Percentiles rank a stretch among this genome's conserved stretches.
Evolutionary conservation across 2,329 filamentous ascomycete genomes (phyloP).

Genomic region (Tolypocladium pustulatum): DNA sequence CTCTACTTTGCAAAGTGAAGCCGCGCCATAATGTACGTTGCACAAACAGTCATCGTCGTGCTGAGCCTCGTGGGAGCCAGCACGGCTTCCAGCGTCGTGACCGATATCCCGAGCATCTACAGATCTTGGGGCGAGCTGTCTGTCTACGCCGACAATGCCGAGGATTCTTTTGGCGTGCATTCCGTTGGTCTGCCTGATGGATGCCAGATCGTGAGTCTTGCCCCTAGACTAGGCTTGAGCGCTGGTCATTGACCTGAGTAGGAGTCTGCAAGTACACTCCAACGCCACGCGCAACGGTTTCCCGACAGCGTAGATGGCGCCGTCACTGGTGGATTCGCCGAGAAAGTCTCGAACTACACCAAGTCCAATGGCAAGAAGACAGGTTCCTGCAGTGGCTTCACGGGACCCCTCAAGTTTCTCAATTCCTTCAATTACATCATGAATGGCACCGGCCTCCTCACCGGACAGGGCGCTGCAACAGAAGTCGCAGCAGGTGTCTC

Average conservation of each 20-base stretch:
- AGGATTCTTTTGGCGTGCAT: slow-evolving; percentile 33
- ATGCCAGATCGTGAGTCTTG: slow-evolving; percentile 21
- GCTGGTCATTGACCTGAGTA: not conserved
- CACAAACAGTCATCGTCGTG: not conserved
- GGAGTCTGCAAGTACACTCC: slow-evolving; percentile 40
- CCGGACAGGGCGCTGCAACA: slow-evolving; percentile 36
- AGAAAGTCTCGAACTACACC: slow-evolving; percentile 36
- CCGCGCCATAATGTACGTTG: not conserved
- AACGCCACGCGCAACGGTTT: slow-evolving; percentile 44
- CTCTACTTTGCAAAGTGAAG: not conserved
- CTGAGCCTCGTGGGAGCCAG: not conserved
- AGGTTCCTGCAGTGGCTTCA: slow-evolving; percentile 8
- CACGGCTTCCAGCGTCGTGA: slow-evolving; percentile 8
- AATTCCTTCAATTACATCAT: slow-evolving; percentile 40
- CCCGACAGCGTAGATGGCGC: slow-evolving; percentile 34
- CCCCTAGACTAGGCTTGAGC: too few relatives aligned
- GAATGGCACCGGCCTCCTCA: slow-evolving; percentile 28
- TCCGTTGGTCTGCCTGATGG: slow-evolving; percentile 36
- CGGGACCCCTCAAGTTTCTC: slow-evolving; percentile 39
- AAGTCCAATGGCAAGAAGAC: slow-evolving; percentile 17
- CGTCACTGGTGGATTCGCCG: slow-evolving; percentile 36
- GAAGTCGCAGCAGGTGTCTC: slow-evolving; percentile 37
- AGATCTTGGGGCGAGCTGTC: slow-evolving; percentile 34
- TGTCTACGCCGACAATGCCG: slow-evolving; percentile 33
- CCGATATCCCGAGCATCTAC: slow-evolving; percentile 17